phyloP scores from a whole-genome alignment of 192 early-diverging fungal species.

The Umbelopsis ramanniana region DNA sequence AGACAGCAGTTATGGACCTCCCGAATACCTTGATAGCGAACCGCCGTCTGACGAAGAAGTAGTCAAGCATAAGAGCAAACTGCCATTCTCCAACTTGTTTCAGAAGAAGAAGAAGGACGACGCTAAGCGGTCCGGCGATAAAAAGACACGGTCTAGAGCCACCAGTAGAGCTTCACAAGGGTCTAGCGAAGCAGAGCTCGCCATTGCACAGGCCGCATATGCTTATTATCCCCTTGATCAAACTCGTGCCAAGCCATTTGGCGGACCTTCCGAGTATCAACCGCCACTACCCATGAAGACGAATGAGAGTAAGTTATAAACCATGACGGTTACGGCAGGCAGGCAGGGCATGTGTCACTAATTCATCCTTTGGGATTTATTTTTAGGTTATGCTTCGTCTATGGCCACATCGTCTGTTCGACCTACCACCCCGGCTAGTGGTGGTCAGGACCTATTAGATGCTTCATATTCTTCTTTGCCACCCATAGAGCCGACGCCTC shows the following conservation, averaged over 20 bases:
- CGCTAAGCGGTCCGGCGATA: background rate
- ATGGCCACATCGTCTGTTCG: background rate
- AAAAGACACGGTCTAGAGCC: background rate
- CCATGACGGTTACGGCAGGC: background rate
- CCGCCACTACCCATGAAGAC: background rate
- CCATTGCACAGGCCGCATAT: background rate
- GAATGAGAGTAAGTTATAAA: slow-evolving; percentile 5
- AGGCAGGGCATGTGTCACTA: no score
- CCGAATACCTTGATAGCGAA: slow-evolving; percentile 7
- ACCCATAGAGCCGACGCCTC: background rate
- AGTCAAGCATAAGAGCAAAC: background rate
- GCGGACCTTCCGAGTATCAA: background rate
- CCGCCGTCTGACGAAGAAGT: slow-evolving; percentile 1
- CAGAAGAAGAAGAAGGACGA: slow-evolving; percentile 17
- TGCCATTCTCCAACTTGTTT: slow-evolving; percentile 8
- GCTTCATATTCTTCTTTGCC: background rate
- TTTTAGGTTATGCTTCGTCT: slow-evolving; percentile 2
- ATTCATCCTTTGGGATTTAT: background rate
- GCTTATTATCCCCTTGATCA: background rate
- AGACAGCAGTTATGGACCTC: background rate
- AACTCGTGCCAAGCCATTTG: slow-evolving; percentile 3
- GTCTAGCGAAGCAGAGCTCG: background rate
- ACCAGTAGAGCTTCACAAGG: slow-evolving; percentile 14
- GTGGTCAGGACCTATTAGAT: background rate
- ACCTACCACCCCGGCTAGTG: background rate